These are phyloP conservation scores for Aeminium ludgeri DNA, from an alignment of 495 filamentous ascomycete genomes.

Conservation along the genomic window DNA sequence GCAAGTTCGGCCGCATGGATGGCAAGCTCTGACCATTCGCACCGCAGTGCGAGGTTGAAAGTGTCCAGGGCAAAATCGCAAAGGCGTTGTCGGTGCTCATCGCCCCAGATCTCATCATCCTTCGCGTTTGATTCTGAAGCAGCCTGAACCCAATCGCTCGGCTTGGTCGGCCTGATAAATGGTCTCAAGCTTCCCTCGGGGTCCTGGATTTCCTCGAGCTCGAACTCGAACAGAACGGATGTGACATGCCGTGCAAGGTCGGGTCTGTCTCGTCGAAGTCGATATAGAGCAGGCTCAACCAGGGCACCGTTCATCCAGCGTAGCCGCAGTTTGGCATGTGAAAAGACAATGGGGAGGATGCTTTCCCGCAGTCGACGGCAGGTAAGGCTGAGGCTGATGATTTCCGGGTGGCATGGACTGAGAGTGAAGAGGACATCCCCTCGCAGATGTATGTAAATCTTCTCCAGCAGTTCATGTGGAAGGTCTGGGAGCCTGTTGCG, in stretches of 20 bases:
- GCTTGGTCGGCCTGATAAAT: not conserved
- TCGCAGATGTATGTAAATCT: conserved; percentile 5
- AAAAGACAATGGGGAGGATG: conserved; percentile 6
- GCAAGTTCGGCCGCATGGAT: too few relatives aligned
- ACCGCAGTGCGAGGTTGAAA: too few relatives aligned
- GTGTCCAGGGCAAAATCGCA: too few relatives aligned
- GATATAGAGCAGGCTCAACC: conserved; percentile 3
- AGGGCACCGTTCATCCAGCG: conserved; percentile 6
- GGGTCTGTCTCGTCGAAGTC: conserved; percentile 1
- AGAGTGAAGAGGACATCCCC: conserved; percentile 1
- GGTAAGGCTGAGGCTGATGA: conserved; percentile 6
- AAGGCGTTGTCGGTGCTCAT: too few relatives aligned
- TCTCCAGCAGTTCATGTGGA: conserved; percentile 8
- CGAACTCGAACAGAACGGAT: conserved; percentile 1
- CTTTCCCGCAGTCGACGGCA: conserved; percentile 5
- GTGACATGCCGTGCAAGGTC: conserved; percentile 7
- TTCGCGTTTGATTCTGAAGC: not conserved
- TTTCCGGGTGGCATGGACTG: conserved; percentile 3
- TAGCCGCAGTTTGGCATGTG: conserved; percentile 4
- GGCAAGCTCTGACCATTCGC: too few relatives aligned
- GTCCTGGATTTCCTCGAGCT: not conserved
- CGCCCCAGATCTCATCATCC: not conserved
- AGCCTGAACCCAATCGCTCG: not conserved
- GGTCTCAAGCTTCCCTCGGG: not conserved
- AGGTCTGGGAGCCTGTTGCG: conserved; percentile 3